phyloP scores from a whole-genome alignment of 2,329 filamentous ascomycete species.

The Pseudogymnoascus sp. region DNA sequence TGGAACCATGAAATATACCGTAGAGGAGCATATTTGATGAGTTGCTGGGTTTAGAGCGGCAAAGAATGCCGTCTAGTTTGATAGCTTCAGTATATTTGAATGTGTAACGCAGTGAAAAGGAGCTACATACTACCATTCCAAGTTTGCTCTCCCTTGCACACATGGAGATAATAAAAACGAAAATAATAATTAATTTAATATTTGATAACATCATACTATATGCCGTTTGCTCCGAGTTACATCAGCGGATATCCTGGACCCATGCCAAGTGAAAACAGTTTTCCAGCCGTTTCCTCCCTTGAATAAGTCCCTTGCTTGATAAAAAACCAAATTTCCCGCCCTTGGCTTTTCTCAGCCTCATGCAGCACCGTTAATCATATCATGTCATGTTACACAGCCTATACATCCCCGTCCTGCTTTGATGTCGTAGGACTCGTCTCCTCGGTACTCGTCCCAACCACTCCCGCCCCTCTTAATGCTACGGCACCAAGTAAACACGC shows the following conservation, averaged over 20 bases:
- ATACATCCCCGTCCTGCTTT: background rate
- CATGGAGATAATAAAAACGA: background rate
- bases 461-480: background rate
- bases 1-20: background rate
- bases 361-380: background rate
- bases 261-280: slow-evolving; percentile 3
- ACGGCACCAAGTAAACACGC: background rate
- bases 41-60: background rate
- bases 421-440: background rate
- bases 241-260: background rate
- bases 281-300: background rate
- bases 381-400: background rate
- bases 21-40: background rate
- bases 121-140: background rate
- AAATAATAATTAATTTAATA: background rate
- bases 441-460: background rate
- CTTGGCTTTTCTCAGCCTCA: background rate
- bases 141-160: background rate
- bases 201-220: background rate
- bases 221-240: background rate
- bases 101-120: background rate
- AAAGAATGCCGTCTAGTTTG: background rate
- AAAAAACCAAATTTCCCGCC: background rate
- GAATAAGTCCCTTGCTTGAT: background rate
- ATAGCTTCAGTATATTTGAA: background rate